Evolutionary conservation across 257 asterid genomes (phyloP).

Genomic region (Thymus quinquecostatus): DNA sequence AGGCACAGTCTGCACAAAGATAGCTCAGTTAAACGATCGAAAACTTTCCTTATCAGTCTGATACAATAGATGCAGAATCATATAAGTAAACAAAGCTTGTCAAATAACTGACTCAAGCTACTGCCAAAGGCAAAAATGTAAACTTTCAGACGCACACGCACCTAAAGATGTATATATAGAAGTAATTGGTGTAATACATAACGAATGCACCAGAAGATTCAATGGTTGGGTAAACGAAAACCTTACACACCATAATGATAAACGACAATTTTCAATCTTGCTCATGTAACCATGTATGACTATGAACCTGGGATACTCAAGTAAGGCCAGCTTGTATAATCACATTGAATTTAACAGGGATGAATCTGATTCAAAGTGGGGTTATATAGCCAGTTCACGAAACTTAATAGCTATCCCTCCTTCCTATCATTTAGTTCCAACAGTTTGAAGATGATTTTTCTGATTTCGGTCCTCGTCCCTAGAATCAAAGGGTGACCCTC

Average conservation of each 20-base stretch:
- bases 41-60: not conserved
- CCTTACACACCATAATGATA: not conserved
- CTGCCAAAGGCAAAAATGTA: no score
- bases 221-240: not conserved
- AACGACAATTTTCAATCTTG: not conserved
- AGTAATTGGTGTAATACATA: no score
- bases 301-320: not conserved
- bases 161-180: no score
- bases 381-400: not conserved
- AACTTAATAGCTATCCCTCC: not conserved
- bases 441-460: not conserved
- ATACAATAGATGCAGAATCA: not conserved
- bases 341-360: not conserved
- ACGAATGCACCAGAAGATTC: not conserved
- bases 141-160: no score
- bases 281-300: not conserved
- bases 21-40: not conserved
- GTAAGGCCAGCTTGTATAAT: not conserved
- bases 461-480: not conserved
- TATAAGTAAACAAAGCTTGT: not conserved
- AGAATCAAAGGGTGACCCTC: not conserved
- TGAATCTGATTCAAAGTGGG: not conserved
- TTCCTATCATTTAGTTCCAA: not conserved
- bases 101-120: not conserved
- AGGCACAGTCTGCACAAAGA: conserved; percentile 76